These are phyloP conservation scores for Aspergillus fijiensis DNA, from an alignment of 2,329 filamentous ascomycete species.

Conservation along the genomic window DNA sequence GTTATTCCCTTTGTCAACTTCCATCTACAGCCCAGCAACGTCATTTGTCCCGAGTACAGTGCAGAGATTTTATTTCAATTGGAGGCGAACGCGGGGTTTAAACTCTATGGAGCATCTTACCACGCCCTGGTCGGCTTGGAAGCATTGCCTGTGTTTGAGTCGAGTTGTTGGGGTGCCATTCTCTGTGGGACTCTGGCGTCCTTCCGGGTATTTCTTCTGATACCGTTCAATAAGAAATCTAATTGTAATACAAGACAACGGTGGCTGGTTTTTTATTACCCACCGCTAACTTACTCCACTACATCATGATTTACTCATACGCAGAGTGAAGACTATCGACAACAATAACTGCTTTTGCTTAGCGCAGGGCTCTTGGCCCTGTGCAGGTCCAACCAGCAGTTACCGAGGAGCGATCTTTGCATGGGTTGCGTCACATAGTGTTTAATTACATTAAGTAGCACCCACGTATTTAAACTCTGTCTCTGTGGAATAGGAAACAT, in stretches of 20 bases:
- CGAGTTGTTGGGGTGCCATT: slow-evolving; percentile 24
- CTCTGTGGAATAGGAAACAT: too few relatives aligned
- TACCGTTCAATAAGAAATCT: neutral
- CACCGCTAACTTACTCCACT: too few relatives aligned
- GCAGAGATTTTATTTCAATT: slow-evolving; percentile 10
- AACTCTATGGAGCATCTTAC: slow-evolving; percentile 20
- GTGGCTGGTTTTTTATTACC: neutral
- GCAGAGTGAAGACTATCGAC: too few relatives aligned
- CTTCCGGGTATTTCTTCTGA: slow-evolving; percentile 2
- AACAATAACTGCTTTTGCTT: too few relatives aligned
- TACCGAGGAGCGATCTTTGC: too few relatives aligned
- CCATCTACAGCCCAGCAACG: neutral
- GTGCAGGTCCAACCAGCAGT: too few relatives aligned
- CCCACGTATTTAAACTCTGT: too few relatives aligned
- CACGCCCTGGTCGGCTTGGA: slow-evolving; percentile 26
- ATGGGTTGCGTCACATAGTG: too few relatives aligned
- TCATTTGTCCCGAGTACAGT: slow-evolving; percentile 18
- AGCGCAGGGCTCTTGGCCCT: too few relatives aligned
- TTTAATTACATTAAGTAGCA: too few relatives aligned
- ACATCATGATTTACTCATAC: too few relatives aligned
- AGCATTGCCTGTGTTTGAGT: slow-evolving; percentile 26
- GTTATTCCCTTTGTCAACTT: slow-evolving; percentile 6
- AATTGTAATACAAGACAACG: neutral
- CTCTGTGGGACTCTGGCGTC: slow-evolving; percentile 21
- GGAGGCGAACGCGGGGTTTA: slow-evolving; percentile 22